A percentile compares a stretch with the other conserved stretches of the same genome.
These are phyloP conservation scores for Adansonia grandidieri DNA, from an alignment of 441 rosid species.

Conservation along the genomic window DNA sequence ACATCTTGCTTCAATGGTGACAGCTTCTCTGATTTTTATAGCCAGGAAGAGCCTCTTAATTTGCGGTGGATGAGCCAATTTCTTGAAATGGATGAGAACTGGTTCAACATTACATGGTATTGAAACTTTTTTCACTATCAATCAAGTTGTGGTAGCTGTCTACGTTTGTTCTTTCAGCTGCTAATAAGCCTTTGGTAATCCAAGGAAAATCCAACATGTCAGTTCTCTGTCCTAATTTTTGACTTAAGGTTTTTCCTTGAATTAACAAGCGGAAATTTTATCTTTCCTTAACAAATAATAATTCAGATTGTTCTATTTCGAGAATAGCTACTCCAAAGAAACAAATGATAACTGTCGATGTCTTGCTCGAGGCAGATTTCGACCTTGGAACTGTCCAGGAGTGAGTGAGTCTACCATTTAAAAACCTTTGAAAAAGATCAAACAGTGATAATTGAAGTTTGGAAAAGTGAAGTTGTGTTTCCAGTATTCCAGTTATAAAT, in stretches of 20 bases:
- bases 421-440: too few species aligned
- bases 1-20: conserved; percentile 9
- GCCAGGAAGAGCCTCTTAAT: conserved; percentile 33
- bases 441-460: too few species aligned
- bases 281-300: background rate
- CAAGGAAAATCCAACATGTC: conserved; percentile 12
- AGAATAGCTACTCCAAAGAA: background rate
- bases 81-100: conserved; percentile 42
- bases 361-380: too few species aligned
- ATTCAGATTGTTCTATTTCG: background rate
- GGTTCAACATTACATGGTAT: conserved; percentile 29
- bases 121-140: background rate
- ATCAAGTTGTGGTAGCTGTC: background rate
- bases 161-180: background rate
- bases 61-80: conserved; percentile 46
- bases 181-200: background rate
- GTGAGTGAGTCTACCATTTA: too few species aligned
- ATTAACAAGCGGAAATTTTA: background rate
- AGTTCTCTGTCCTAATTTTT: background rate
- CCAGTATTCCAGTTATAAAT: too few species aligned
- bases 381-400: too few species aligned
- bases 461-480: too few species aligned
- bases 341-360: too few species aligned
- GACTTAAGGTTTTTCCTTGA: background rate
- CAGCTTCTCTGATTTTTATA: conserved; percentile 25